Base-by-base conservation (phyloP, 139 green algal genomes). In the Zygnema circumcarinatum region DNA sequence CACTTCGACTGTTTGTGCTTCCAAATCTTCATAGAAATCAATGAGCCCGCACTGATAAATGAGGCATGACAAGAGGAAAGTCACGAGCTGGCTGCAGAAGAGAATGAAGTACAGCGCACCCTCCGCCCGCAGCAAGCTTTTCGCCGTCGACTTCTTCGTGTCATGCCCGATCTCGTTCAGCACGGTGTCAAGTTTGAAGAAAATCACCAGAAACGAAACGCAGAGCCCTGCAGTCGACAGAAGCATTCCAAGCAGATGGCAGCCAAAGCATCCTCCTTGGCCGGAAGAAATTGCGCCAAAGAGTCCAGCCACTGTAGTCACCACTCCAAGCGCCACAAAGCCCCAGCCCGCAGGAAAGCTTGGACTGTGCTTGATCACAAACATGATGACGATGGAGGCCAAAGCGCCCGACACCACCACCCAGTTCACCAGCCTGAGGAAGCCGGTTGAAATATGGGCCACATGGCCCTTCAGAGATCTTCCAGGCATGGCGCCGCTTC, bases 61-160 rank as follows among this genome's bases (percentile, higher is more conserved):
- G 21, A 81, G 35, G 80, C 80, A 86, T 3, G 42, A 38, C 42
- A 86, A 32, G n/a, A 86, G 67, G 35, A 86, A 69, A 1, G 72
- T 86, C 22, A 86, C 54, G 39, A 86, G 56, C 54, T 86, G 80
- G 21, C 29, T 42, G 42, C 67, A 81, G 54, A 86, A 86, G 22
- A 86, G n/a, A n/a, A 86, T 42, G 54, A 86, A 86, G 80, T 42
- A 88, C 25, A 88, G n/a, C 1, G 75, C 83, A 1, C 83, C 83
- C 25, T 88, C 25, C 11, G 85, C 68, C 16, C 75, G 39, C 16
- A 88, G 25, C 36, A 88, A 41, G 36, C 79, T 72, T 47, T 88
- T 52, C 20, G 76, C 83, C 1, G 72, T 38, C 25, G 32, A 38
- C n/a, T 41, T 81, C 32, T 3, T n/a, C n/a, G 31, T 41, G 35